Evolutionary conservation across 805 yeast genomes (phyloP), one percentile per base, ranked within the genome.

Genomic region (Ogataea glucozyma): DNA sequence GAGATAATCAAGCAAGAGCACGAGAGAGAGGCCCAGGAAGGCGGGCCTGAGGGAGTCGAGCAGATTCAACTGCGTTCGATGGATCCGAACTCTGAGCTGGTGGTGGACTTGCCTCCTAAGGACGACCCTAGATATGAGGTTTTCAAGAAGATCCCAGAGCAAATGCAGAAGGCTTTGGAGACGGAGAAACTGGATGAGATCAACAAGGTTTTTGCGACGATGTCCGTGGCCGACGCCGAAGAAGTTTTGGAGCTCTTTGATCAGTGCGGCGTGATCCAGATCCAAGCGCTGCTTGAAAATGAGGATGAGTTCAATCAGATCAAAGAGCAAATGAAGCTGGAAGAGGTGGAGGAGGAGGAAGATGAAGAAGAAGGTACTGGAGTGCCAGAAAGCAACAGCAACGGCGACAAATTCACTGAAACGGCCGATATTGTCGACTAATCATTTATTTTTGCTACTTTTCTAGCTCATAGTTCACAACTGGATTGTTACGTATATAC

Each of bases 11-110:
- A 72, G 34, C 63, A 71, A 38, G 87, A 85, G 54, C 70, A 71
- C 27, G 64, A 52, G 9, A 62, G 60, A 10, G 70, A 61, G 4
- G 66, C 56, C 7, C 73, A 61, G 26, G 69, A 62, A 18, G 75
- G 62, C 26, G 69, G 64, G 29, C 38, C 29, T 10, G 90, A 80
- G 34, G 73, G 64, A n/a, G 91, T 81, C 38, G 91, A 83, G 44
- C 81, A 84, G 47, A 89, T 91, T 52, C 99, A 91, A 66, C 72
- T 91, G 59, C 86, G 86, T 58, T 80, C 96, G 0, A 75, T 90
- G 45, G 98, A 91, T 64, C 96, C 93, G 31, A 75, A 81, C 45
- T 78, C 89, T 2, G 82, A 84, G 62, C 71, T 91, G 32, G 73
- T 78, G 36, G 88, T 91, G 11, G 75, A 72, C 44, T 66, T 87